A percentile compares a stretch with the other conserved stretches of the same genome.
Evolutionary conservation across 1,284 basidiomycete species (phyloP).

Genomic region (Ganoderma meredithae): DNA sequence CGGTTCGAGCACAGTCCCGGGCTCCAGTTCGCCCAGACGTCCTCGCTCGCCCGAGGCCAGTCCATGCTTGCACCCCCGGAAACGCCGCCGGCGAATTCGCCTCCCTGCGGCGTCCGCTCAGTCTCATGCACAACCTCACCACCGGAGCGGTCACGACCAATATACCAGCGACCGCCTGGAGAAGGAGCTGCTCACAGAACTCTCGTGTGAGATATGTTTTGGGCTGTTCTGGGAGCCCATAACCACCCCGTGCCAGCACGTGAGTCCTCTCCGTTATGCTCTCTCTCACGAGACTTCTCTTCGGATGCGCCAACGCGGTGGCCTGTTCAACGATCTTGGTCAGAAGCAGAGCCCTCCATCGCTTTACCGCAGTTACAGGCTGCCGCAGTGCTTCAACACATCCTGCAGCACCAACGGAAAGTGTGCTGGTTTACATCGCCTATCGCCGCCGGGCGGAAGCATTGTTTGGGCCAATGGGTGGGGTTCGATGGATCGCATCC

Average conservation of each 20-base stretch:
- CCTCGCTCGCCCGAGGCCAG: conserved; percentile 25
- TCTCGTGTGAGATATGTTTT: conserved; percentile 93
- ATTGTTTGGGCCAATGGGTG: background rate
- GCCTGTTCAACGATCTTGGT: conserved; percentile 80
- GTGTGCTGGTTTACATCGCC: background rate
- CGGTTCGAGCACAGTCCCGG: background rate
- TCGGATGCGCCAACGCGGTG: conserved; percentile 89
- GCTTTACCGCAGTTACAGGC: background rate
- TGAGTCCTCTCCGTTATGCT: conserved; percentile 47
- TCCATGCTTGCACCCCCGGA: conserved; percentile 30
- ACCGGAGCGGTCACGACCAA: conserved; percentile 37
- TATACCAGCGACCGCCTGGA: conserved; percentile 51
- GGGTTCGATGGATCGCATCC: background rate
- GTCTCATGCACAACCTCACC: conserved; percentile 28
- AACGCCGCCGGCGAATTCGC: conserved; percentile 35
- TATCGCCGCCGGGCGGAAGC: background rate
- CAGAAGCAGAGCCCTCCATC: background rate
- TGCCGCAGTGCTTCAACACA: background rate
- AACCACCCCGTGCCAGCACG: conserved; percentile 95
- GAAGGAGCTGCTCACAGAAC: conserved; percentile 76
- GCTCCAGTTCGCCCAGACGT: conserved; percentile 8
- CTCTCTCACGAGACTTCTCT: conserved; percentile 63
- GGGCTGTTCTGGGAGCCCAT: conserved; percentile 85
- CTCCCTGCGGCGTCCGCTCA: conserved; percentile 22
- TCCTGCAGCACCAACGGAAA: background rate